Evolutionary conservation across 163 green algal genomes (phyloP).

Genomic region (Scenedesmus sp.): DNA sequence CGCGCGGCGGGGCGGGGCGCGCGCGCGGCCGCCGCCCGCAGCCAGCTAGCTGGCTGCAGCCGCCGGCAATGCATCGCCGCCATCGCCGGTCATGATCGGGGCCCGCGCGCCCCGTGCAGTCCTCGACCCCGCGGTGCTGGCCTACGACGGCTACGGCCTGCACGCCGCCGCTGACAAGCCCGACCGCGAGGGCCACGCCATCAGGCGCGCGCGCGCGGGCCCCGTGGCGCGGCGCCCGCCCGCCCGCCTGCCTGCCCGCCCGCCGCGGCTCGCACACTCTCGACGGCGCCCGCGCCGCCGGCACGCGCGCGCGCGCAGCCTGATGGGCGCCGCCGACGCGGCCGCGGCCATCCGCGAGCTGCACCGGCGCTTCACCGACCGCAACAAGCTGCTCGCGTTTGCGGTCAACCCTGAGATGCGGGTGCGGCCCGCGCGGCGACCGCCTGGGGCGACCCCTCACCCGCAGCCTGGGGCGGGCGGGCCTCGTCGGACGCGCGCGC

Average conservation of each 20-base stretch:
- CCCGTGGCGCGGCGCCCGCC: constrained; percentile 8
- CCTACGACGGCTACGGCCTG: constrained; percentile 34
- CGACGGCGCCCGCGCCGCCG: too few relatives aligned
- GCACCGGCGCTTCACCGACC: constrained; percentile 23
- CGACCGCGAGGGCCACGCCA: constrained; percentile 16
- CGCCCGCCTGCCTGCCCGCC: neutral
- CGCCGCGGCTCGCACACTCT: too few relatives aligned
- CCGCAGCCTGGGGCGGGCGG: neutral
- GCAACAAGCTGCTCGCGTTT: constrained; percentile 28
- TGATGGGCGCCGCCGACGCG: neutral
- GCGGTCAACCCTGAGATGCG: constrained; percentile 29
- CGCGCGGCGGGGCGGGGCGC: too few relatives aligned
- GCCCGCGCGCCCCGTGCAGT: constrained; percentile 1
- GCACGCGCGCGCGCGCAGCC: too few relatives aligned
- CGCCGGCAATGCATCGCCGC: too few relatives aligned
- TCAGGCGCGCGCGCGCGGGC: too few relatives aligned
- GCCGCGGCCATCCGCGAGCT: constrained; percentile 2
- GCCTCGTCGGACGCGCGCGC: neutral
- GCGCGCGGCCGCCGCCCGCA: neutral
- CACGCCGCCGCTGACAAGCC: constrained; percentile 36
- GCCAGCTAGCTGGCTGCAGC: too few relatives aligned
- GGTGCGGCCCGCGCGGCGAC: neutral
- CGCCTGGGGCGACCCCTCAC: neutral
- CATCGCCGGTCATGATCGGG: too few relatives aligned
- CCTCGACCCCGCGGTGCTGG: constrained; percentile 20